phyloP scores from a whole-genome alignment of 1,284 basidiomycete species.

The Trametes versicolor region DNA sequence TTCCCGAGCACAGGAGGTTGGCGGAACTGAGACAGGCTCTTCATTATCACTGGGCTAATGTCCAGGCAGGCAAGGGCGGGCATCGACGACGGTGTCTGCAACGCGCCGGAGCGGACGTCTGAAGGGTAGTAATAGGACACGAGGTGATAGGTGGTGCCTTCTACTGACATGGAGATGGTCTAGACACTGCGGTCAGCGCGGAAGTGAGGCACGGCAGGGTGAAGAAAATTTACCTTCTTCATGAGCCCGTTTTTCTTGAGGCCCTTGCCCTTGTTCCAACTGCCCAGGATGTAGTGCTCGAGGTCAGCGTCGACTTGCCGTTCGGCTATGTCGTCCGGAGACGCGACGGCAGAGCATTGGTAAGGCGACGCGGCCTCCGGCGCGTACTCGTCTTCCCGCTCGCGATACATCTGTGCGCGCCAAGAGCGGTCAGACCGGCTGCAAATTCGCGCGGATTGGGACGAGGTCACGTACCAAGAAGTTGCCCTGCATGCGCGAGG shows the following conservation, averaged over 20 bases:
- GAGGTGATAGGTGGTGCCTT: conserved; percentile 39
- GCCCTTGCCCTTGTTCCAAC: conserved; percentile 40
- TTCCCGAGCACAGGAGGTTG: conserved; percentile 28
- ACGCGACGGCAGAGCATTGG: conserved; percentile 25
- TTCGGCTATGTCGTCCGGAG: conserved; percentile 16
- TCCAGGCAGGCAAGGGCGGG: conserved; percentile 29
- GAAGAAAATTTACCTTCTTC: conserved; percentile 37
- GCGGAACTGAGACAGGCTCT: conserved; percentile 31
- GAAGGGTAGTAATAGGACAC: conserved; percentile 41
- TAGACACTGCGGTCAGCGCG: conserved; percentile 18
- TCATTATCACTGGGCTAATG: conserved; percentile 31
- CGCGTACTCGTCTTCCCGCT: conserved; percentile 35
- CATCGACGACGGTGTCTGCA: conserved; percentile 36
- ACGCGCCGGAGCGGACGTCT: conserved; percentile 37
- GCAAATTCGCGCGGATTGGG: not conserved
- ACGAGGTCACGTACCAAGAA: conserved; percentile 34
- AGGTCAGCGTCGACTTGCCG: conserved; percentile 31
- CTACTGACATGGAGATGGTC: conserved; percentile 38
- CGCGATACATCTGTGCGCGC: conserved; percentile 37
- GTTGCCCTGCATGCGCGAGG: conserved; percentile 39
- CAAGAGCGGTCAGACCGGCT: conserved; percentile 1
- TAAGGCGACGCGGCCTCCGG: conserved; percentile 20
- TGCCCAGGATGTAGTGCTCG: conserved; percentile 38
- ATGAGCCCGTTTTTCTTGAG: conserved; percentile 40
- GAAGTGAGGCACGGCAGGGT: not conserved